Base-by-base conservation (phyloP, 495 filamentous ascomycete species). In the Hyphodiscus hymeniophilus region DNA sequence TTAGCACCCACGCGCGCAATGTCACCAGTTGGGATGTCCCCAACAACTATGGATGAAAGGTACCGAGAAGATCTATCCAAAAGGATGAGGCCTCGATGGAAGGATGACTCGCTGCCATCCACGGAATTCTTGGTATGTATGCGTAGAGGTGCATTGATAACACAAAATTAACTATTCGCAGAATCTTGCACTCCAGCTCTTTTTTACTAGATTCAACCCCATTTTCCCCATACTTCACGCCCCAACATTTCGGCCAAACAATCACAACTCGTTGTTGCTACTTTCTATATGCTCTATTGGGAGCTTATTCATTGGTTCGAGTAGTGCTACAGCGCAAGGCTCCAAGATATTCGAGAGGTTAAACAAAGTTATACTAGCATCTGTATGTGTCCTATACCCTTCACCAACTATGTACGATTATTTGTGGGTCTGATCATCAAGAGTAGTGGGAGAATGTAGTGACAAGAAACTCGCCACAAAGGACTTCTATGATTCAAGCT, bases 401-500 rank as follows among this genome's bases (percentile, higher is more conserved):
- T n/a, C n/a, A n/a, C n/a, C n/a, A n/a, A n/a, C n/a, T n/a, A n/a
- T n/a, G n/a, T n/a, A 8, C n/a, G 18, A 0, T 18, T 20, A 34
- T 15, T 5, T 10, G 11, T 15, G 15, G 10, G 3, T 28, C 34
- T 22, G 20, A 7, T 7, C 6, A 8, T n/a, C 7, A 22, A 16
- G 11, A 32, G 1, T 28, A 45, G 42, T 45, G 42, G 42, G 42
- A 45, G 16, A 16, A 34, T n/a, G 15, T 45, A 17, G n/a, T 45
- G n/a, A 21, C 15, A 2, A 23, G 28, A 11, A n/a, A 16, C 7
- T 8, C 2, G 31, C 24, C 24, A 8, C 24, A 45, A 23, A 33
- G 16, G n/a, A 4, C 34, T 7, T 23, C 42, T 13, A 47, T 57
- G 54, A 38, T 58, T 11, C 55, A 57, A 52, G 47, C 55, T 8